Conservation (phyloP, 805 yeast species). For the Sugiyamaella mastotermitis region DNA sequence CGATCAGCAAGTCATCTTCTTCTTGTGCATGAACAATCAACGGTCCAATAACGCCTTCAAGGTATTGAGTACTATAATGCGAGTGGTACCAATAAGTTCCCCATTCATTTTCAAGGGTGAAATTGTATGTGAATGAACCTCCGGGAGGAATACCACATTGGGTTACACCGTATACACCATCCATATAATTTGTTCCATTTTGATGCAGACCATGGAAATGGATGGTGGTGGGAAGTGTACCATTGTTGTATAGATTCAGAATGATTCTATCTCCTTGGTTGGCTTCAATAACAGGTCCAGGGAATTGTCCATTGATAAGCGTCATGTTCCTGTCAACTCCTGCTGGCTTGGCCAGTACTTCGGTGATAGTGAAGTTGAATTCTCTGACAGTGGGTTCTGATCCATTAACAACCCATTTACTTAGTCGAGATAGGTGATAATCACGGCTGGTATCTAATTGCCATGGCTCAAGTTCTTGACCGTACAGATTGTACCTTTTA, state of each 20-base stretch:
- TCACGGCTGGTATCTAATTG: slow-evolving; percentile 26
- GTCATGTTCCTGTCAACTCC: slow-evolving; percentile 29
- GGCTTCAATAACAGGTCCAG: slow-evolving; percentile 44
- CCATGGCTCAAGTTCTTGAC: slow-evolving; percentile 22
- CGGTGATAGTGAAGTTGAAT: slow-evolving; percentile 19
- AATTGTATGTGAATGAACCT: slow-evolving; percentile 36
- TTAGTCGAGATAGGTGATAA: slow-evolving; percentile 18
- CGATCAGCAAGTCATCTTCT: slow-evolving; percentile 28
- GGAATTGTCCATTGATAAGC: slow-evolving; percentile 41
- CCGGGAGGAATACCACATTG: slow-evolving; percentile 47
- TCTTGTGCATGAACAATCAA: slow-evolving; percentile 37
- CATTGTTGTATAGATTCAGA: slow-evolving; percentile 35
- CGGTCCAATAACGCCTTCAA: slow-evolving; percentile 46
- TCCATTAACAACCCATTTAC: slow-evolving; percentile 15
- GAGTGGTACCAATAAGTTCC: slow-evolving; percentile 57
- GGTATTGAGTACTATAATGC: slow-evolving; percentile 41
- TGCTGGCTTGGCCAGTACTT: slow-evolving; percentile 19
- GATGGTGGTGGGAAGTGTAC: slow-evolving; percentile 36
- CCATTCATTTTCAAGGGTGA: slow-evolving; percentile 35
- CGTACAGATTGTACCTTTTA: slow-evolving; percentile 12
- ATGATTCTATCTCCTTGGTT: slow-evolving; percentile 33
- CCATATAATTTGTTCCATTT: slow-evolving; percentile 41
- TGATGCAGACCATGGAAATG: slow-evolving; percentile 52
- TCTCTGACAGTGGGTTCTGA: slow-evolving; percentile 17
- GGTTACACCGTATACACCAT: slow-evolving; percentile 46